Conservation (phyloP, 2,329 filamentous ascomycete genomes). For the Dissoconium aciculare region DNA sequence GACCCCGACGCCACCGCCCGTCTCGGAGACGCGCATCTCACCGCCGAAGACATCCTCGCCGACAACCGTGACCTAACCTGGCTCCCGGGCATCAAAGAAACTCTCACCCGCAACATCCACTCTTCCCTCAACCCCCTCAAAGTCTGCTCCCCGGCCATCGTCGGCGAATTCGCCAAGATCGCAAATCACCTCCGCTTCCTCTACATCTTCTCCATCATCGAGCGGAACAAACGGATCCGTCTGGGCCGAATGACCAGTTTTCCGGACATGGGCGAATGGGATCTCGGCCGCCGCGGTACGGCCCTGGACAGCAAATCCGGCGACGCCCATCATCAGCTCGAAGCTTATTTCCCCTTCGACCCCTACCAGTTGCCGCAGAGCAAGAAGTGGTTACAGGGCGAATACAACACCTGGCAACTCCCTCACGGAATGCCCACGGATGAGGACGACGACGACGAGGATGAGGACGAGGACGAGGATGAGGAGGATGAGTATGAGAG, state of each 20-base stretch:
- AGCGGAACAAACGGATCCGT: conserved; percentile 81
- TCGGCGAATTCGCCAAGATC: conserved; percentile 79
- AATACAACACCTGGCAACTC: conserved; percentile 69
- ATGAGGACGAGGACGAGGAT: conserved; percentile 31
- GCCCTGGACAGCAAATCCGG: conserved; percentile 41
- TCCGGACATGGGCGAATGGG: conserved; percentile 33
- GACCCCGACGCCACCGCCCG: conserved; percentile 29
- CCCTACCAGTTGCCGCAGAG: conserved; percentile 83
- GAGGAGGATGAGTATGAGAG: conserved; percentile 17
- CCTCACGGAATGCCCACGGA: conserved; percentile 48
- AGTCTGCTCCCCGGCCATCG: conserved; percentile 80
- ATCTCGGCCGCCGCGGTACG: conserved; percentile 40
- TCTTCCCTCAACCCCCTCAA: conserved; percentile 88
- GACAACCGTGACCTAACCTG: conserved; percentile 62
- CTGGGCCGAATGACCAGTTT: conserved; percentile 52
- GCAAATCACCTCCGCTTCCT: conserved; percentile 73
- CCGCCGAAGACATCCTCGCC: conserved; percentile 42
- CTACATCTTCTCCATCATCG: conserved; percentile 76
- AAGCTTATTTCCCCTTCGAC: conserved; percentile 94
- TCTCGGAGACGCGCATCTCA: too few species aligned
- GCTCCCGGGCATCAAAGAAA: conserved; percentile 58
- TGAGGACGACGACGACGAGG: conserved; percentile 39
- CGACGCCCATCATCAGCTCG: conserved; percentile 69
- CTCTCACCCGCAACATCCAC: conserved; percentile 63
- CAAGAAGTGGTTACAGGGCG: conserved; percentile 70